Percentiles rank a stretch among this genome's conserved stretches.
Conservation (phyloP, 2,329 filamentous ascomycete genomes). For the Penicillium sp. region DNA sequence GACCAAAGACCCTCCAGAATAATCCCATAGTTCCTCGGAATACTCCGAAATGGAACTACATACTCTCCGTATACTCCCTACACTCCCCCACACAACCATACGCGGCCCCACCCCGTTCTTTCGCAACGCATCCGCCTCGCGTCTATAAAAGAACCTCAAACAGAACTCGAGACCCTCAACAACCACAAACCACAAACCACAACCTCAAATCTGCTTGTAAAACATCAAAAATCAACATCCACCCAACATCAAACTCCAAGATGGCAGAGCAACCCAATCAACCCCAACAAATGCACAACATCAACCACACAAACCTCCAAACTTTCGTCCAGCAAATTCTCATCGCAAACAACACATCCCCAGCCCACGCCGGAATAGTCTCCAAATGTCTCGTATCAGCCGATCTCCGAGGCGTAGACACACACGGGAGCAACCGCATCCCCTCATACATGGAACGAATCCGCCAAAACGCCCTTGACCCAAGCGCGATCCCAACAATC, state of each 20-base stretch:
- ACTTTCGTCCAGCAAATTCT: constrained; percentile 31
- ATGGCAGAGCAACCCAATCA: constrained; percentile 10
- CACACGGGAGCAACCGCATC: constrained; percentile 74
- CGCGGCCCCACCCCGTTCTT: constrained; percentile 1
- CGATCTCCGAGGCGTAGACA: constrained; percentile 75
- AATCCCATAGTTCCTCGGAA: too few relatives aligned
- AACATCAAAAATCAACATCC: neutral
- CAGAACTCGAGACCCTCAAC: neutral
- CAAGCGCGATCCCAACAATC: constrained; percentile 58
- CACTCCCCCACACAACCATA: neutral
- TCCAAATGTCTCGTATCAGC: constrained; percentile 69
- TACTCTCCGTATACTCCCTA: too few relatives aligned
- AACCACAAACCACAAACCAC: neutral
- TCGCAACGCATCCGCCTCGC: constrained; percentile 4
- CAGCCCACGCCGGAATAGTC: constrained; percentile 59
- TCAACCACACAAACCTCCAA: constrained; percentile 17
- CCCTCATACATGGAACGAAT: constrained; percentile 75
- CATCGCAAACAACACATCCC: constrained; percentile 54
- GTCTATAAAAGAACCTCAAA: constrained; percentile 7
- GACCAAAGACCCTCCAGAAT: neutral
- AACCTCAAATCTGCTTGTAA: neutral
- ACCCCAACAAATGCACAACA: constrained; percentile 18
- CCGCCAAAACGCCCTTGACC: constrained; percentile 65
- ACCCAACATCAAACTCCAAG: neutral
- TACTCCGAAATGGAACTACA: too few relatives aligned